Percentiles rank a stretch among this genome's conserved stretches.
Evolutionary conservation across 768 basidiomycete species (phyloP).

Genomic region (Trametes villosa): DNA sequence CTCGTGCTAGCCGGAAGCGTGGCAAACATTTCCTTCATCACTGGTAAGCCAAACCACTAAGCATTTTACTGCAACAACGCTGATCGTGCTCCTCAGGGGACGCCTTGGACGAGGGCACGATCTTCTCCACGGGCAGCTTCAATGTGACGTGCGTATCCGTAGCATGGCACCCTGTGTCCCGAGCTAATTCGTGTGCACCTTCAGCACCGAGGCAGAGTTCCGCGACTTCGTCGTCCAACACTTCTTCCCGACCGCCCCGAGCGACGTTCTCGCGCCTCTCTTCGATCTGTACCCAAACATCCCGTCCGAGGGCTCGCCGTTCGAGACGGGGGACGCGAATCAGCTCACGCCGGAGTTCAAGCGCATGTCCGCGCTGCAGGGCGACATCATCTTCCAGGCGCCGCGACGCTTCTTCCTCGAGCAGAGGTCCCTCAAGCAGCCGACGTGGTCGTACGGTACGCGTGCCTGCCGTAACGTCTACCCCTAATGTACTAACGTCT

Average conservation of each 20-base stretch:
- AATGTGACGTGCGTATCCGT: conserved; percentile 35
- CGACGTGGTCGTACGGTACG: conserved; percentile 49
- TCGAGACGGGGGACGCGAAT: conserved; percentile 49
- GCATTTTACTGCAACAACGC: no score
- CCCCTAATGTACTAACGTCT: not conserved
- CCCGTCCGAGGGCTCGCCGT: conserved; percentile 53
- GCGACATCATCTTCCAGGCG: conserved; percentile 55
- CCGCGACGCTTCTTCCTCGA: conserved; percentile 53
- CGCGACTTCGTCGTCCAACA: conserved; percentile 20
- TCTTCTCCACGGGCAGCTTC: conserved; percentile 33
- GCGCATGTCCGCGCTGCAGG: conserved; percentile 52
- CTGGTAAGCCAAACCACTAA: conserved; percentile 29
- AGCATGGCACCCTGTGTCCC: not conserved
- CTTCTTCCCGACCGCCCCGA: conserved; percentile 28
- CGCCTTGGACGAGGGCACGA: conserved; percentile 63
- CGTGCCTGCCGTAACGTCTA: conserved; percentile 20
- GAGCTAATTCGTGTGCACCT: not conserved
- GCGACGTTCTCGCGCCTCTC: conserved; percentile 18
- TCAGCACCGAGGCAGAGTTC: conserved; percentile 28
- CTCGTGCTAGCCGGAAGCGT: conserved; percentile 49
- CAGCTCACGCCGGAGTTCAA: conserved; percentile 56
- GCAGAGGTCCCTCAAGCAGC: conserved; percentile 41
- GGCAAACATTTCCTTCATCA: conserved; percentile 54
- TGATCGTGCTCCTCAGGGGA: conserved; percentile 28
- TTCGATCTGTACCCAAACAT: conserved; percentile 38